A percentile compares a stretch with the other conserved stretches of the same genome.
Evolutionary conservation across 2,329 filamentous ascomycete species (phyloP).

Genomic region (Kalmusia sp.): DNA sequence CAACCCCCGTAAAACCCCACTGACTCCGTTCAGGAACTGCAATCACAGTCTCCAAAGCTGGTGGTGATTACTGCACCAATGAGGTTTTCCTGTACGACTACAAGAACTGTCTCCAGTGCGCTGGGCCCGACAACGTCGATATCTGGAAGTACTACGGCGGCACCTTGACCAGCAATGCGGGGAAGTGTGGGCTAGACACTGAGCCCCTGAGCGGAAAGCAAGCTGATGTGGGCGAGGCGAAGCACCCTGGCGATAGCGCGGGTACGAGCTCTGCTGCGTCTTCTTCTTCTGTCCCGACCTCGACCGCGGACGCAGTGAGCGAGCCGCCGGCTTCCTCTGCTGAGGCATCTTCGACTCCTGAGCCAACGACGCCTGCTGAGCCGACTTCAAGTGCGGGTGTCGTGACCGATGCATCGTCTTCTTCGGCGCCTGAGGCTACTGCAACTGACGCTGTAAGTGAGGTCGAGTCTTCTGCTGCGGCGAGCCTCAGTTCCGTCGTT

Average conservation of each 20-base stretch:
- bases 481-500: conserved; percentile 1
- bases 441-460: background rate
- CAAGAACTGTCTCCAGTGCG: conserved; percentile 54
- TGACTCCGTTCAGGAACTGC: conserved; percentile 23
- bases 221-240: conserved; percentile 22
- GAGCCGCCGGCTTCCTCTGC: conserved; percentile 2
- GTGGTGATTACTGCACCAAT: conserved; percentile 48
- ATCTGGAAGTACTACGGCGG: conserved; percentile 56
- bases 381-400: background rate
- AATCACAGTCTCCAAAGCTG: conserved; percentile 46
- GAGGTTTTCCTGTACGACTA: conserved; percentile 52
- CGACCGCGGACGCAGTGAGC: background rate
- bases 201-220: conserved; percentile 28
- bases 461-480: background rate
- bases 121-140: conserved; percentile 49
- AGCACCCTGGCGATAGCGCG: conserved; percentile 10
- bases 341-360: background rate
- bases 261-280: conserved; percentile 13
- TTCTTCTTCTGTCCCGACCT: conserved; percentile 6
- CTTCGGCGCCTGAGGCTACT: background rate
- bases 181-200: conserved; percentile 25
- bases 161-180: conserved; percentile 43
- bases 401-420: background rate
- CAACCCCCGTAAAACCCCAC: conserved; percentile 15
- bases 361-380: background rate